phyloP scores from a whole-genome alignment of 2,329 filamentous ascomycete species.

The Neofusicoccum laricinum region DNA sequence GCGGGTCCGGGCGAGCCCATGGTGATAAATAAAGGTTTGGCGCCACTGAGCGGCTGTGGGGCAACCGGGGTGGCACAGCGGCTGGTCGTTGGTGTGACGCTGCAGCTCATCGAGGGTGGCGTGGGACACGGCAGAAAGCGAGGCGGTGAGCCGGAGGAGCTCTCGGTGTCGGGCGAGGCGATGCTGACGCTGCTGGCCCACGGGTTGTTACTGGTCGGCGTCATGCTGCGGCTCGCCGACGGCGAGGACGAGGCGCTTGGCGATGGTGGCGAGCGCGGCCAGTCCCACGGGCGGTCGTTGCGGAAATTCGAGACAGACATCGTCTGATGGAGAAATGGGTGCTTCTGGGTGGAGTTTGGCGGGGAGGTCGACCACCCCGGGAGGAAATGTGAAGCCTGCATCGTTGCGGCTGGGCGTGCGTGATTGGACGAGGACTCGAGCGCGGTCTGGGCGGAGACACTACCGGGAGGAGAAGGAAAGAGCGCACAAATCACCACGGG shows the following conservation, averaged over 20 bases:
- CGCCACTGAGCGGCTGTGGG: slow-evolving; percentile 10
- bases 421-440: background rate
- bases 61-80: slow-evolving; percentile 32
- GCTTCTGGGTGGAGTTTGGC: slow-evolving; percentile 7
- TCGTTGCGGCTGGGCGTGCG: background rate
- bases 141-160: slow-evolving; percentile 6
- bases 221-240: slow-evolving; percentile 36
- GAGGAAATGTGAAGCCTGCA: slow-evolving; percentile 11
- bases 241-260: slow-evolving; percentile 40
- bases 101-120: slow-evolving; percentile 13
- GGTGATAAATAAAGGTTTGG: slow-evolving; percentile 6
- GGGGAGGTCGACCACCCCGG: slow-evolving; percentile 6
- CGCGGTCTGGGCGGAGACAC: slow-evolving; percentile 2
- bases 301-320: slow-evolving; percentile 41
- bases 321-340: slow-evolving; percentile 36
- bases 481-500: background rate
- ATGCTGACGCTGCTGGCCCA: slow-evolving; percentile 30
- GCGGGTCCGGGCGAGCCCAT: slow-evolving; percentile 6
- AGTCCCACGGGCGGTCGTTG: slow-evolving; percentile 36
- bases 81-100: slow-evolving; percentile 32
- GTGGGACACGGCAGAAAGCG: slow-evolving; percentile 13
- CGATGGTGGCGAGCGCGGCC: slow-evolving; percentile 32
- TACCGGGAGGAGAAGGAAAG: background rate
- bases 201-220: slow-evolving; percentile 38
- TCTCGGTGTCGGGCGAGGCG: slow-evolving; percentile 28